Evolutionary conservation across 768 basidiomycete species (phyloP).

Genomic region (Brasilioporus rufonigricans): DNA sequence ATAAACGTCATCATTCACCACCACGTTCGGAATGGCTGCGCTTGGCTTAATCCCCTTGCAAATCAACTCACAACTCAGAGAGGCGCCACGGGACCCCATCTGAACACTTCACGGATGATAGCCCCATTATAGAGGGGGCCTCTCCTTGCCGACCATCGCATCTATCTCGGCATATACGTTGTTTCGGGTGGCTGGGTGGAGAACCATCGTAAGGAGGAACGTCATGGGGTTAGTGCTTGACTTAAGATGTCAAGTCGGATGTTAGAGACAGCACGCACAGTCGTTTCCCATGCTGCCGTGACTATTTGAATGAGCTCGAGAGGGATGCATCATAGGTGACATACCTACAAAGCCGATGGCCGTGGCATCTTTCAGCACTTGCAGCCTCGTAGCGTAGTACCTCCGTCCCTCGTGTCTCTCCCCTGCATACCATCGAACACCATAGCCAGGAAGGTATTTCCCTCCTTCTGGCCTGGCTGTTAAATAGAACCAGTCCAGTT

Average conservation of each 20-base stretch:
- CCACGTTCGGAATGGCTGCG: slow-evolving; percentile 14
- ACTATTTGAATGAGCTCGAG: too few species aligned
- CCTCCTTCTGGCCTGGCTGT: slow-evolving; percentile 3
- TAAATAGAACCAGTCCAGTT: neutral
- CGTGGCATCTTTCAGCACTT: slow-evolving; percentile 15
- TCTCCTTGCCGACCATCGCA: slow-evolving; percentile 17
- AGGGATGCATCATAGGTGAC: too few species aligned
- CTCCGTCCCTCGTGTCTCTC: slow-evolving; percentile 5
- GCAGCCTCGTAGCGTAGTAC: neutral
- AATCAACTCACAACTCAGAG: slow-evolving; percentile 13
- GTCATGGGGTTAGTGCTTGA: slow-evolving; percentile 3
- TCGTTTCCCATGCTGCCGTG: too few species aligned
- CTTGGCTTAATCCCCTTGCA: neutral
- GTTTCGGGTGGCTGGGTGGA: slow-evolving; percentile 19
- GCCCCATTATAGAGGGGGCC: slow-evolving; percentile 36
- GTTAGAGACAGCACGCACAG: too few species aligned
- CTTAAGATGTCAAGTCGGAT: slow-evolving; percentile 3
- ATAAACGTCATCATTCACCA: slow-evolving; percentile 10
- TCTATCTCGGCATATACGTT: slow-evolving; percentile 16
- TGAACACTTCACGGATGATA: slow-evolving; percentile 34
- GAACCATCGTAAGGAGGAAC: slow-evolving; percentile 17
- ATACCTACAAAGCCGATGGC: slow-evolving; percentile 15
- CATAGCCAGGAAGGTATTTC: slow-evolving; percentile 15
- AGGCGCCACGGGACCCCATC: slow-evolving; percentile 14
- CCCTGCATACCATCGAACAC: slow-evolving; percentile 17